These are phyloP conservation scores for Breviolum minutum DNA, from an alignment of 73 alveolate genomes.

Conservation along the genomic window DNA sequence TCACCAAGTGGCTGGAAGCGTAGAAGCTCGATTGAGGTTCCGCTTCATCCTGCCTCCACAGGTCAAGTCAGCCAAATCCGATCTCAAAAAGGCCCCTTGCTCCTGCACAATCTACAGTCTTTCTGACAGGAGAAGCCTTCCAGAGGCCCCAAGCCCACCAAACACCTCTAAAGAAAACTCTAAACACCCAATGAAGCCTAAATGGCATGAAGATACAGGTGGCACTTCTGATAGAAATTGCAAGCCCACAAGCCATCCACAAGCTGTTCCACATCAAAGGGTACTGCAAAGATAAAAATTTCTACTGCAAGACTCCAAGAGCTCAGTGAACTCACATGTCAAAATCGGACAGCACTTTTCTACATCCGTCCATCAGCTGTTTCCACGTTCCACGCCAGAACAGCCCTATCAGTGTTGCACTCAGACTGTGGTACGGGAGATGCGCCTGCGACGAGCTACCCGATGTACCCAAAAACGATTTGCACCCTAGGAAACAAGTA, in stretches of 20 bases:
- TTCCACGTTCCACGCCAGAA: background rate
- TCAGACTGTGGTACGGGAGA: background rate
- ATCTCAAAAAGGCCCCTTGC: background rate
- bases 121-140: background rate
- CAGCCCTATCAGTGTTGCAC: background rate
- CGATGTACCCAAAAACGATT: too few species aligned
- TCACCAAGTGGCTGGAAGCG: conserved; percentile 61
- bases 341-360: background rate
- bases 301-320: too few species aligned
- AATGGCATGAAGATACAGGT: background rate
- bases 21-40: conserved; percentile 94
- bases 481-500: too few species aligned
- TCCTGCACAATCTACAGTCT: too few species aligned
- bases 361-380: too few species aligned
- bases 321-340: too few species aligned
- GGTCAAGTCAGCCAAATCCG: background rate
- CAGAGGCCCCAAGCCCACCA: conserved; percentile 17
- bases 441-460: background rate
- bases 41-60: conserved; percentile 68
- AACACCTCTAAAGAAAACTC: conserved; percentile 4
- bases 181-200: conserved; percentile 11
- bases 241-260: too few species aligned
- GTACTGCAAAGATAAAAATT: too few species aligned
- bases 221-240: too few species aligned
- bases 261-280: too few species aligned